Evolutionary conservation across 352 stramenopile genomes (phyloP).

Genomic region (Phytopythium chamaehyphon): DNA sequence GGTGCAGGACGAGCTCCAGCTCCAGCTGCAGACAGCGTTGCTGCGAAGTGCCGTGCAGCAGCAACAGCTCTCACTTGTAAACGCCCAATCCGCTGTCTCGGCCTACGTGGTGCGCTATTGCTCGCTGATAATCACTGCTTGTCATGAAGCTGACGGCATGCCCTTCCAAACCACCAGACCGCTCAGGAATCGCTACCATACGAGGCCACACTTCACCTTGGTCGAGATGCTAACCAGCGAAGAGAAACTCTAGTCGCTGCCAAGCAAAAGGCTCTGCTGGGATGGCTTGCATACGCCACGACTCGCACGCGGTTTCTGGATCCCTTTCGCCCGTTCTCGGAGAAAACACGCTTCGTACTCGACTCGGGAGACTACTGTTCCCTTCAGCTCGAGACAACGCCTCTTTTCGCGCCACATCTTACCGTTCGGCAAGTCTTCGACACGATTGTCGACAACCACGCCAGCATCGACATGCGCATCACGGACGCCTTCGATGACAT

Average conservation of each 20-base stretch:
- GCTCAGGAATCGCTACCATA: slow-evolving; percentile 25
- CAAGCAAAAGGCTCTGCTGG: slow-evolving; percentile 21
- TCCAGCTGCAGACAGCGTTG: slow-evolving; percentile 12
- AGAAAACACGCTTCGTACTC: slow-evolving; percentile 36
- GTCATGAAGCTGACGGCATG: background rate
- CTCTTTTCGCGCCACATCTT: slow-evolving; percentile 26
- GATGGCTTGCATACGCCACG: slow-evolving; percentile 27
- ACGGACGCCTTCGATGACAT: slow-evolving; percentile 48
- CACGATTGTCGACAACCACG: slow-evolving; percentile 33
- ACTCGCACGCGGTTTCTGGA: slow-evolving; percentile 37
- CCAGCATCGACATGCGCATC: slow-evolving; percentile 49
- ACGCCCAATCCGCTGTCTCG: slow-evolving; percentile 22
- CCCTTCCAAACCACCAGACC: slow-evolving; percentile 15
- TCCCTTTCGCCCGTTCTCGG: slow-evolving; percentile 24
- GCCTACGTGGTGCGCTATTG: slow-evolving; percentile 16
- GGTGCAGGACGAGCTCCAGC: slow-evolving; percentile 9
- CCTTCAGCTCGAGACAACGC: slow-evolving; percentile 32
- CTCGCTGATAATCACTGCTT: background rate
- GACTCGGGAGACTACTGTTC: slow-evolving; percentile 34
- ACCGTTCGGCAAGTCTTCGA: slow-evolving; percentile 41
- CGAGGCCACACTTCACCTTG: slow-evolving; percentile 37
- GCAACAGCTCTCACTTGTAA: slow-evolving; percentile 25
- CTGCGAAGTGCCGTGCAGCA: slow-evolving; percentile 12
- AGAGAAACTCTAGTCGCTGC: slow-evolving; percentile 22
- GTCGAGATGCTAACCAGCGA: slow-evolving; percentile 21